phyloP scores from a whole-genome alignment of 1,284 basidiomycete species.

The Melampsora larici-populina region DNA sequence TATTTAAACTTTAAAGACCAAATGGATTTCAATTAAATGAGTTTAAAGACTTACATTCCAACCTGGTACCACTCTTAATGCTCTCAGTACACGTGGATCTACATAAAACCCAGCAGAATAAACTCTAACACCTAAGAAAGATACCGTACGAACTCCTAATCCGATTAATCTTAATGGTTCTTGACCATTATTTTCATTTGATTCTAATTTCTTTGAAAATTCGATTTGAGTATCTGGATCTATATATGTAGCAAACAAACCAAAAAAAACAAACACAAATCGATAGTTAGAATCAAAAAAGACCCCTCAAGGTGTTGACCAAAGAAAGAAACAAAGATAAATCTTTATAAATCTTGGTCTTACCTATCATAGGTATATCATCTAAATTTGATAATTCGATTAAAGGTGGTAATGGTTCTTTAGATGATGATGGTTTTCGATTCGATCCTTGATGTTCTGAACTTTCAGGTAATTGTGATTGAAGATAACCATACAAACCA shows the following conservation, averaged over 20 bases:
- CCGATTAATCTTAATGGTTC: constrained; percentile 66
- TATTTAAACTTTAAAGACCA: neutral
- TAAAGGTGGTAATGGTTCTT: constrained; percentile 11
- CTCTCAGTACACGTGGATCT: constrained; percentile 58
- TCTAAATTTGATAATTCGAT: neutral
- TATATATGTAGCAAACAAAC: constrained; percentile 28
- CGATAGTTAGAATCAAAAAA: neutral
- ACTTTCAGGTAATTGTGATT: neutral
- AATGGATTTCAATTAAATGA: neutral
- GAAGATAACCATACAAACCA: constrained; percentile 23
- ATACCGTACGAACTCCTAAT: constrained; percentile 74
- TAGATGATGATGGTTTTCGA: neutral
- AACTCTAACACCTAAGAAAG: constrained; percentile 74
- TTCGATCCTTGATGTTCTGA: neutral
- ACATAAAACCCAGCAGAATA: constrained; percentile 84
- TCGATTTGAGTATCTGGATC: constrained; percentile 54
- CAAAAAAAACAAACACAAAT: neutral
- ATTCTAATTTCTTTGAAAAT: constrained; percentile 51
- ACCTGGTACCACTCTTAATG: constrained; percentile 27
- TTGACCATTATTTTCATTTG: constrained; percentile 46
- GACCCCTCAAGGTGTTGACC: neutral
- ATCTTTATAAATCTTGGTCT: no score
- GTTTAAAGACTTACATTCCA: constrained; percentile 20
- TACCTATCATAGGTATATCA: neutral
- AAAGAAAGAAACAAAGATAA: neutral